Base-by-base conservation (phyloP, 2,329 filamentous ascomycete genomes). In the Colletotrichum sp. region DNA sequence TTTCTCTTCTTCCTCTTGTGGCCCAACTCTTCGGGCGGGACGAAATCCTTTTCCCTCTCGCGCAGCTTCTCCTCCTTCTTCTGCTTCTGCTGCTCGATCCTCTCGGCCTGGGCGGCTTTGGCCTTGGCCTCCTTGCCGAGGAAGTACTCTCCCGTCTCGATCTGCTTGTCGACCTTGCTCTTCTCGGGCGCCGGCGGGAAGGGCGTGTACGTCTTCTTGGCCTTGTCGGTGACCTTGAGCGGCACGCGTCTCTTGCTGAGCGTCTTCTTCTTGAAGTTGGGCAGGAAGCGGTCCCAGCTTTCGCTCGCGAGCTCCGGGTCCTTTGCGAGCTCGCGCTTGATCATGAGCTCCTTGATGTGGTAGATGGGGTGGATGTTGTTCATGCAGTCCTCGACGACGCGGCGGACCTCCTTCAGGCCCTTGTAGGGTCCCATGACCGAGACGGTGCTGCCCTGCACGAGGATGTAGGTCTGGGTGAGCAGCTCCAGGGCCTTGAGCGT, bases 121-220 rank as follows among this genome's bases (percentile, higher is more conserved):
- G 98, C 95, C 90, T 98, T 98, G 76, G 95, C 96, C 82, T 96
- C 93, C 89, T 98, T 98, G 82, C 93, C 93, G 83, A 99, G 86
- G 85, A 99, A 99, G 87, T 98, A 99, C 87, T 99, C 96, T 86
- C 97, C 96, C 81, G 92, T 96, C 89, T 99, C 97, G 88, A 99
- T 98, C 90, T 99, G 96, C 85, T 96, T 87, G 86, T 99, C 97
- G 81, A 99, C 92, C 92, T 99, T 99, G 92, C 96, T 98, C 95
- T 98, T 98, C 90, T 99, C 96, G 79, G 96, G 96, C 59, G 96
- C 92, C 8, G 97, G 97, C 65, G 97, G 97, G 93, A 99, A 99
- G 12, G 97, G 96, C 79, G 98, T 99, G 89, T 98, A 99, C 14
- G 90, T 86, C 91, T 98, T 99, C 91, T 96, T 98, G 83, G 89